Percentiles rank a stretch among this genome's conserved stretches.
Conservation (phyloP, 2,329 filamentous ascomycete species). For the Fusarium oxysporum region DNA sequence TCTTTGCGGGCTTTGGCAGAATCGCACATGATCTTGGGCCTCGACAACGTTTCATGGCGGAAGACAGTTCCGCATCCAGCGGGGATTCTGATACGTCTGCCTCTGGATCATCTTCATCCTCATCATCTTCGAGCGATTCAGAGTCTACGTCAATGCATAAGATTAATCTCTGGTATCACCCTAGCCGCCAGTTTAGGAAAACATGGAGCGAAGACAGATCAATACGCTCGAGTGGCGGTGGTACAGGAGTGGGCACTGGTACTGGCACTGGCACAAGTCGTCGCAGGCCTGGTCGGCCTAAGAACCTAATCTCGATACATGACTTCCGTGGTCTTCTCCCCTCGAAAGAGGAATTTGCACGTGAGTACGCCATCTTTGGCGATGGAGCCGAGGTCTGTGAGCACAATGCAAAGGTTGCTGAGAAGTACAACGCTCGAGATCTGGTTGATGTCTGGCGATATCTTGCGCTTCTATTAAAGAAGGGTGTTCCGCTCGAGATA, state of each 20-base stretch:
- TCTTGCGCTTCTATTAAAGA: slow-evolving; percentile 79
- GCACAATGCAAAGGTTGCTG: slow-evolving; percentile 84
- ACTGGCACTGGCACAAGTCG: slow-evolving; percentile 66
- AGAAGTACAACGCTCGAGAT: slow-evolving; percentile 75
- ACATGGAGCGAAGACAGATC: slow-evolving; percentile 69
- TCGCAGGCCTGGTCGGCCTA: slow-evolving; percentile 61
- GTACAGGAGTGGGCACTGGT: slow-evolving; percentile 62
- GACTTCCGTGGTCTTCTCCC: slow-evolving; percentile 78
- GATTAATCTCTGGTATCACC: slow-evolving; percentile 67
- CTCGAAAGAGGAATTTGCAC: slow-evolving; percentile 80
- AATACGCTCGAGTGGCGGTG: slow-evolving; percentile 69
- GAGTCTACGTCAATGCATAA: slow-evolving; percentile 72
- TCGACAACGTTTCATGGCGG: slow-evolving; percentile 58
- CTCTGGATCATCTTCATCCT: slow-evolving; percentile 61
- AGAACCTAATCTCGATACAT: slow-evolving; percentile 80
- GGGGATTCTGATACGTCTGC: slow-evolving; percentile 63
- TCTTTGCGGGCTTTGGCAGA: slow-evolving; percentile 68
- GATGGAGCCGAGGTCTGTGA: slow-evolving; percentile 83
- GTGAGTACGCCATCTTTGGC: slow-evolving; percentile 86
- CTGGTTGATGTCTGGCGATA: slow-evolving; percentile 87
- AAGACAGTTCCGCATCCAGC: slow-evolving; percentile 64
- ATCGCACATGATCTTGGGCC: slow-evolving; percentile 64
- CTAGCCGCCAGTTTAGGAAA: slow-evolving; percentile 63
- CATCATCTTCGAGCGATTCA: slow-evolving; percentile 69
- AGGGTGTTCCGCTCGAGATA: slow-evolving; percentile 78